phyloP scores from a whole-genome alignment of 768 basidiomycete species.

The Amanita brunnescens region DNA sequence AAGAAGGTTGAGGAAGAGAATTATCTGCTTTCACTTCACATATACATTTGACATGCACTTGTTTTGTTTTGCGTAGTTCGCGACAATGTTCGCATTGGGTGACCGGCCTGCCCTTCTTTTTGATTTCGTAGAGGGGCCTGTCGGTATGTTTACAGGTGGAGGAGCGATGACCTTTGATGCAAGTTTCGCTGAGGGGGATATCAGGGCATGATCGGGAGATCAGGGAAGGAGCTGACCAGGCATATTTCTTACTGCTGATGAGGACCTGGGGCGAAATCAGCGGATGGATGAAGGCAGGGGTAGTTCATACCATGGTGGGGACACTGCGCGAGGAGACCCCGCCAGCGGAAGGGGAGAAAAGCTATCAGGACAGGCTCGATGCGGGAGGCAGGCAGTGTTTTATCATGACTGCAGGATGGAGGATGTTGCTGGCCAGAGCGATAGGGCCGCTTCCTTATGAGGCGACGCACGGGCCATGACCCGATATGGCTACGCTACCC shows the following conservation, averaged over 20 bases:
- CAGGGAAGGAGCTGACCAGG: slow-evolving; percentile 49
- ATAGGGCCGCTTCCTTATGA: slow-evolving; percentile 35
- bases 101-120: slow-evolving; percentile 87
- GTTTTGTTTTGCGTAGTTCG: slow-evolving; percentile 76
- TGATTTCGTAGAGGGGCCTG: slow-evolving; percentile 83
- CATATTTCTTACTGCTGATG: slow-evolving; percentile 72
- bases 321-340: slow-evolving; percentile 28
- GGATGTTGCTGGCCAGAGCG: slow-evolving; percentile 42
- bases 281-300: slow-evolving; percentile 1
- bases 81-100: slow-evolving; percentile 89
- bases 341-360: slow-evolving; percentile 49
- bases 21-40: slow-evolving; percentile 70
- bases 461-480: slow-evolving; percentile 30
- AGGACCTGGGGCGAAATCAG: slow-evolving; percentile 42
- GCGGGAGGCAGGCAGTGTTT: slow-evolving; percentile 26
- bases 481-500: background rate
- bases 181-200: slow-evolving; percentile 59
- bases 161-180: slow-evolving; percentile 91
- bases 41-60: slow-evolving; percentile 79
- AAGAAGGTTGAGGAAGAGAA: slow-evolving; percentile 25
- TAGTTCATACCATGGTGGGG: slow-evolving; percentile 36
- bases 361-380: slow-evolving; percentile 38
- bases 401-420: slow-evolving; percentile 33
- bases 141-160: slow-evolving; percentile 84
- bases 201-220: slow-evolving; percentile 7